Conservation (phyloP, 2,329 filamentous ascomycete species). For the Botryotinia narcissicola region DNA sequence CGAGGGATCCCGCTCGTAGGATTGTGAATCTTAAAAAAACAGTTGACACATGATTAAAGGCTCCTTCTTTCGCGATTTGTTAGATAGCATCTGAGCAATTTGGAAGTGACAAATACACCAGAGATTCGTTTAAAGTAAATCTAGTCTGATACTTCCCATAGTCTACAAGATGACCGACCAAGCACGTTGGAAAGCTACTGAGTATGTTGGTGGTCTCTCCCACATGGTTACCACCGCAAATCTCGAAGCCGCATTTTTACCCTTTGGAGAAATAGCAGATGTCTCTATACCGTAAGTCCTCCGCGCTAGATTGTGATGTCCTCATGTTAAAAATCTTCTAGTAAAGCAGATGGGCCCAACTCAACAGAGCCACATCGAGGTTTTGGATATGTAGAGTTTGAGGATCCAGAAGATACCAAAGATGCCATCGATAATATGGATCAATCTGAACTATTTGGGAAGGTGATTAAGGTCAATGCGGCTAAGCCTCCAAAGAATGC, state of each 20-base stretch:
- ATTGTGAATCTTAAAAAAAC: conserved; percentile 14
- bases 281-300: conserved; percentile 67
- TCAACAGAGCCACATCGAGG: conserved; percentile 79
- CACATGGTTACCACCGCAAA: conserved; percentile 71
- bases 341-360: conserved; percentile 77
- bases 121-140: not conserved
- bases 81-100: not conserved
- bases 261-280: conserved; percentile 93
- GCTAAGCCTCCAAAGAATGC: conserved; percentile 90
- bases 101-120: not conserved
- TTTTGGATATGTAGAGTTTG: conserved; percentile 96
- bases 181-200: conserved; percentile 80
- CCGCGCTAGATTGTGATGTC: not conserved
- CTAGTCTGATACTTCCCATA: not conserved
- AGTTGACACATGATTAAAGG: conserved; percentile 11
- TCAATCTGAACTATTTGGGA: conserved; percentile 89
- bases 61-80: conserved; percentile 3
- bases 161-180: conserved; percentile 70
- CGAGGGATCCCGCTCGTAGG: conserved; percentile 4
- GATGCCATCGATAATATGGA: conserved; percentile 99
- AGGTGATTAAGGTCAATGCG: conserved; percentile 85
- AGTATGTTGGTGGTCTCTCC: conserved; percentile 89
- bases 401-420: conserved; percentile 77
- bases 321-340: conserved; percentile 26
- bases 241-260: conserved; percentile 88